phyloP scores from a whole-genome alignment of 768 basidiomycete species.

The Rickenella mellea region DNA sequence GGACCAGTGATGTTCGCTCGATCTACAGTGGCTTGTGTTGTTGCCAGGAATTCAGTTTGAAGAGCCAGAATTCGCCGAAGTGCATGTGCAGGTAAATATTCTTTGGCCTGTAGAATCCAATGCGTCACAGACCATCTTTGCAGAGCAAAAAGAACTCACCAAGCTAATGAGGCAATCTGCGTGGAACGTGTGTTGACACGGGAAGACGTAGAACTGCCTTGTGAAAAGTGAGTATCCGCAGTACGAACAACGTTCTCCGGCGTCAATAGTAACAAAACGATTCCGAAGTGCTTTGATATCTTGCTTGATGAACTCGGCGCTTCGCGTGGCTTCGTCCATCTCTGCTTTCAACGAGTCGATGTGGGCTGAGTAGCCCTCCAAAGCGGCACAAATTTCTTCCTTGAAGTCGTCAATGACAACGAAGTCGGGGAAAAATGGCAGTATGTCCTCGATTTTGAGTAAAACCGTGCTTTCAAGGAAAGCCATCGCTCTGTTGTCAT shows the following conservation, averaged over 20 bases:
- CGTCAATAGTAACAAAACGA: conserved; percentile 88
- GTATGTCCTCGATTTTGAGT: conserved; percentile 95
- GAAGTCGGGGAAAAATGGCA: conserved; percentile 99
- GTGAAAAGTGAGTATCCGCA: conserved; percentile 72
- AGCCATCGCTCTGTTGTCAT: conserved; percentile 71
- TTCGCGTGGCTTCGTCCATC: conserved; percentile 92
- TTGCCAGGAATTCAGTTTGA: conserved; percentile 71
- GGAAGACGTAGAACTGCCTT: conserved; percentile 96
- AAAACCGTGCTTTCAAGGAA: conserved; percentile 92
- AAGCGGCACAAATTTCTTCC: conserved; percentile 91
- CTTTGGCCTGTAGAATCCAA: conserved; percentile 60
- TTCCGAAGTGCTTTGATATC: conserved; percentile 80
- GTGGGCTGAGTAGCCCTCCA: conserved; percentile 89
- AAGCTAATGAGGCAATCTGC: conserved; percentile 92
- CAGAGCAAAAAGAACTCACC: conserved; percentile 40
- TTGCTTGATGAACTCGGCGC: conserved; percentile 86
- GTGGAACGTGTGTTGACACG: conserved; percentile 96
- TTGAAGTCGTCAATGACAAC: conserved; percentile 99
- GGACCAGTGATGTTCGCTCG: conserved; percentile 24
- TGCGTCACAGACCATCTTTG: background rate
- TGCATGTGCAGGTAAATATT: conserved; percentile 73
- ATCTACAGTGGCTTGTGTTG: conserved; percentile 22
- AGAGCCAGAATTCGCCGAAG: conserved; percentile 80
- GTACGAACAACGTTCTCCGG: conserved; percentile 75
- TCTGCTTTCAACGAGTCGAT: conserved; percentile 85